Evolutionary conservation across 2,329 filamentous ascomycete genomes (phyloP), one percentile per base, ranked within the genome.

Genomic region (Fusarium concolor): DNA sequence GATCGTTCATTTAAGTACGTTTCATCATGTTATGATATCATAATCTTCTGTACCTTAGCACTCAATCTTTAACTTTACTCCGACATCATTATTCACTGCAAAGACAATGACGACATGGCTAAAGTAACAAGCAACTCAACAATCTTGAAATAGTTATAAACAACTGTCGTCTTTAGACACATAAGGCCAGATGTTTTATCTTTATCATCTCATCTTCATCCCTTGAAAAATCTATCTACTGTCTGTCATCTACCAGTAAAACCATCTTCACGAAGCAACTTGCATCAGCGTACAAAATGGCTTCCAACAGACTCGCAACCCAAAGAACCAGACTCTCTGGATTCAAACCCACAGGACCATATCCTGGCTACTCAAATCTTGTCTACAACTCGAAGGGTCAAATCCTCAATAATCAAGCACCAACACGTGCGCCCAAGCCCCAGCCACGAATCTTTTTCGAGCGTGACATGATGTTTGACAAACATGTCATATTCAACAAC

Each of bases 121-220:
- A 33, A 33, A 8, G 14, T 15, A 4, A 10, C 1, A 10, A n/a
- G 15, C 11, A 14, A 3, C 18, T 44, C n/a, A 9, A 9, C 10
- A n/a, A 2, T 6, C 1, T 5, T n/a, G 6, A 18, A 10, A 31
- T 5, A 24, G 2, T 9, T 44, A 52, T 31, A 52, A 52, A 18
- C 15, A 6, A 22, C 4, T 44, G 4, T 15, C 2, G 8, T 7
- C 1, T 1, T 2, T 0, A 22, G 17, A 2, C 4, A 7, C 2
- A 5, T 9, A 7, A 12, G 3, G 6, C 7, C 6, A 39, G 0
- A 2, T 5, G 0, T 42, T 22, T 7, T 9, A 14, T n/a, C 8
- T 29, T 8, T 9, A 3, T 4, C 18, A 49, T 10, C 1, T 1
- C 12, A 22, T 17, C n/a, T 6, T 6, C 18, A 24, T 3, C 10